Evolutionary conservation across 2,329 filamentous ascomycete genomes (phyloP), one percentile per base, ranked within the genome.

Genomic region (Nemania sp.): DNA sequence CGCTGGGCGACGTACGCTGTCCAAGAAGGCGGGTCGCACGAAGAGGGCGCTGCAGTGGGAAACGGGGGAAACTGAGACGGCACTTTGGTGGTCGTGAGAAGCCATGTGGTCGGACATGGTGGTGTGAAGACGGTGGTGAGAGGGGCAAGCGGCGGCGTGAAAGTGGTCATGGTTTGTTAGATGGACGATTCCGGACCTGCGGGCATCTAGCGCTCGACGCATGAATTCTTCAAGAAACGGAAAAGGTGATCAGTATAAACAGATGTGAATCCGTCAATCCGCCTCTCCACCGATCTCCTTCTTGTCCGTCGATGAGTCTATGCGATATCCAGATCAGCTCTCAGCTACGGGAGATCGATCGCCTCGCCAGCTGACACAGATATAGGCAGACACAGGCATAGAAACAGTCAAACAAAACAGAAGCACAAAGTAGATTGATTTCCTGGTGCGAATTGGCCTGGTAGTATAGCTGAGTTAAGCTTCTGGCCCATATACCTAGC

Each of bases 91-190:
- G 77, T 78, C 1, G 80, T 81, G 27, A 82, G 56, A n/a, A 82
- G 74, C 81, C 81, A 83, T 10, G 77, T 76, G 11, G 75, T 80
- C 38, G 77, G 54, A 68, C 82, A 83, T 4, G 80, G 77, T 6
- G 80, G 81, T 26, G 74, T 79, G 71, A 83, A 83, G 51, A 83
- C 70, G 52, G 80, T 80, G 24, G 80, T 82, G 56, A 83, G 77
- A 13, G 80, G 77, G 41, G 79, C 78, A 43, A 83, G 75, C 2
- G 69, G 71, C 53, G 70, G 61, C 47, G 59, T 65, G n/a, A 68
- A 61, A 7, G 63, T 71, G 43, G 65, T 11, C 66, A 72, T 72
- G 43, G 18, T 68, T 51, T 7, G n/a, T n/a, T n/a, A n/a, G n/a
- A n/a, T n/a, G 18, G 57, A 55, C 32, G 26, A 35, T 64, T 64